A percentile compares a stretch with the other conserved stretches of the same genome.
Conservation (phyloP, 805 yeast species). For the Lipomyces kockii region DNA sequence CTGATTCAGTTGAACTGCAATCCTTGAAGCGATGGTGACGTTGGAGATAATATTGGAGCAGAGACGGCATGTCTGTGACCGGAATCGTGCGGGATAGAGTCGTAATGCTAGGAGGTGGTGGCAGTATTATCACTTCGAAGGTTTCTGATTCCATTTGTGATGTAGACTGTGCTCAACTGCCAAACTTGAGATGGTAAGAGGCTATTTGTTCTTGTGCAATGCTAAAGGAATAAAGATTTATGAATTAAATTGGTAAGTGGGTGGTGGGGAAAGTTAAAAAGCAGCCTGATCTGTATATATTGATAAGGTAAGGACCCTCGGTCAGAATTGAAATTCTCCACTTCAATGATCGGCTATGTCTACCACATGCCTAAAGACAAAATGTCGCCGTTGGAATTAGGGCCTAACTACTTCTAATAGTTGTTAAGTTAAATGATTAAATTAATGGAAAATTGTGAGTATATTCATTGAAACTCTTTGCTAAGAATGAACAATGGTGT, state of each 20-base stretch:
- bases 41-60: slow-evolving; percentile 24
- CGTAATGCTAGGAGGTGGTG: slow-evolving; percentile 23
- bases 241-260: not conserved
- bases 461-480: not conserved
- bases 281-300: not conserved
- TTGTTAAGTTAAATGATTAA: not conserved
- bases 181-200: not conserved
- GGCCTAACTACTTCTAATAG: not conserved
- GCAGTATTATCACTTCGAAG: slow-evolving; percentile 25
- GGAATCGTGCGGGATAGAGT: slow-evolving; percentile 25
- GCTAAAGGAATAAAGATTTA: not conserved
- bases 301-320: not conserved
- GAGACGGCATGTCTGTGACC: slow-evolving; percentile 20
- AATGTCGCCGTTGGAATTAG: not conserved
- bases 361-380: not conserved
- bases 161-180: not conserved
- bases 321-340: not conserved
- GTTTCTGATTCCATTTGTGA: not conserved
- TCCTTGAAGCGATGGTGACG: slow-evolving; percentile 19
- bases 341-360: not conserved
- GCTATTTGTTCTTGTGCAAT: not conserved
- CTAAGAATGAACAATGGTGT: not conserved
- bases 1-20: not conserved
- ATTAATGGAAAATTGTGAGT: not conserved
- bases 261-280: not conserved